phyloP scores from a whole-genome alignment of 148 eudicot genomes.

The Diospyros lotus region DNA sequence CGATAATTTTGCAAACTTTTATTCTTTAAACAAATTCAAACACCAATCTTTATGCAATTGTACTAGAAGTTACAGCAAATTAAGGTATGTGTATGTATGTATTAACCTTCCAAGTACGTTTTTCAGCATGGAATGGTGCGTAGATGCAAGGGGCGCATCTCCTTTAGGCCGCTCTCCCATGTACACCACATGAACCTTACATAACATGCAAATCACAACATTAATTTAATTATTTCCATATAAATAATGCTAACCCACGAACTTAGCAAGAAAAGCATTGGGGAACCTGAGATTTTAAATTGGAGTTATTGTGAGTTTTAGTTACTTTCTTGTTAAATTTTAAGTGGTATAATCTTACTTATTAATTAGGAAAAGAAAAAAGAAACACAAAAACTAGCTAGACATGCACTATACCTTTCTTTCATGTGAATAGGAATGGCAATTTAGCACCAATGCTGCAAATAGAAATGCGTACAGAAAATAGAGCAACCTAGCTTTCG shows the following conservation, averaged over 20 bases:
- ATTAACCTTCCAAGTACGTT: slow-evolving; percentile 2
- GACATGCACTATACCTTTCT: neutral
- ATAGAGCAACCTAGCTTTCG: neutral
- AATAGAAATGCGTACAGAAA: neutral
- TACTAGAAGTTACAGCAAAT: no score
- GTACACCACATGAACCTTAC: slow-evolving; percentile 10
- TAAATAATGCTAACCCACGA: neutral
- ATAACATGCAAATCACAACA: neutral
- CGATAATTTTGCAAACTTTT: no score
- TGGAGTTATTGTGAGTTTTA: no score
- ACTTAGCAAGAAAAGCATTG: neutral
- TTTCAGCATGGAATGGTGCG: slow-evolving; percentile 9
- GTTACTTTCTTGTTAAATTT: no score
- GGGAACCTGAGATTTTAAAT: no score
- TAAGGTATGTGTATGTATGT: neutral
- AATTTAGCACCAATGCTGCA: neutral
- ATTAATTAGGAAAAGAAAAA: no score
- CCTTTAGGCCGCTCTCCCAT: slow-evolving; percentile 11
- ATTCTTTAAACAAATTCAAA: neutral
- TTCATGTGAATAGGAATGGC: neutral
- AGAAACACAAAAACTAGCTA: no score
- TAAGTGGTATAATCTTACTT: no score
- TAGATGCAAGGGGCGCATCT: neutral
- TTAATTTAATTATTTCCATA: neutral
- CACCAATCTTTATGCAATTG: no score